Evolutionary conservation across 2,329 filamentous ascomycete genomes (phyloP).

Genomic region (Aspergillus ochraceoroseus): DNA sequence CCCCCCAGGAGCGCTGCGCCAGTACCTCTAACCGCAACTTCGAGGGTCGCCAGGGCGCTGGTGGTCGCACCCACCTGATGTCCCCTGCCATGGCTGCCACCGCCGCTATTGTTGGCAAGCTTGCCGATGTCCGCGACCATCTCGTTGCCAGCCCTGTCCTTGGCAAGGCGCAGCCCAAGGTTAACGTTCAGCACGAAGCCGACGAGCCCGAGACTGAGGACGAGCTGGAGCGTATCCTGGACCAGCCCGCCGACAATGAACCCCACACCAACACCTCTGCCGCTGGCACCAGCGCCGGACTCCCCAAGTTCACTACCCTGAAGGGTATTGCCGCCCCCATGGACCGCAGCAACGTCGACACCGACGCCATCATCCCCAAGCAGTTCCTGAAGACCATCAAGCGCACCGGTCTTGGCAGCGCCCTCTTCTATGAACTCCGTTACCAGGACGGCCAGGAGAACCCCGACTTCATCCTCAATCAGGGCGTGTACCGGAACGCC

Average conservation of each 20-base stretch:
- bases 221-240: slow-evolving; percentile 60
- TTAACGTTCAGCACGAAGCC: slow-evolving; percentile 57
- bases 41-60: slow-evolving; percentile 89
- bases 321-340: slow-evolving; percentile 85
- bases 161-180: slow-evolving; percentile 51
- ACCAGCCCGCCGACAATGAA: slow-evolving; percentile 58
- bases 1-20: slow-evolving; percentile 87
- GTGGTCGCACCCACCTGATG: slow-evolving; percentile 89
- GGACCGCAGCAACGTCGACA: slow-evolving; percentile 87
- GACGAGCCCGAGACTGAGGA: slow-evolving; percentile 58
- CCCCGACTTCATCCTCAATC: slow-evolving; percentile 80
- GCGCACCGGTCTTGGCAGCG: slow-evolving; percentile 82
- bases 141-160: slow-evolving; percentile 48
- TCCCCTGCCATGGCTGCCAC: slow-evolving; percentile 96
- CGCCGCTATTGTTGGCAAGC: slow-evolving; percentile 80
- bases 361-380: slow-evolving; percentile 98
- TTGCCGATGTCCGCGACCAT: slow-evolving; percentile 83
- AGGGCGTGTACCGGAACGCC: slow-evolving; percentile 73
- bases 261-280: slow-evolving; percentile 59
- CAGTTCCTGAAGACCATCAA: slow-evolving; percentile 99
- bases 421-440: slow-evolving; percentile 80
- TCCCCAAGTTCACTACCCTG: slow-evolving; percentile 76
- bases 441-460: slow-evolving; percentile 74
- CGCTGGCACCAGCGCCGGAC: slow-evolving; percentile 53
- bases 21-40: slow-evolving; percentile 97